Percentiles rank a stretch among this genome's conserved stretches.
These are phyloP conservation scores for Setomelanomma holmii DNA, from an alignment of 2,329 filamentous ascomycete species.

Conservation along the genomic window DNA sequence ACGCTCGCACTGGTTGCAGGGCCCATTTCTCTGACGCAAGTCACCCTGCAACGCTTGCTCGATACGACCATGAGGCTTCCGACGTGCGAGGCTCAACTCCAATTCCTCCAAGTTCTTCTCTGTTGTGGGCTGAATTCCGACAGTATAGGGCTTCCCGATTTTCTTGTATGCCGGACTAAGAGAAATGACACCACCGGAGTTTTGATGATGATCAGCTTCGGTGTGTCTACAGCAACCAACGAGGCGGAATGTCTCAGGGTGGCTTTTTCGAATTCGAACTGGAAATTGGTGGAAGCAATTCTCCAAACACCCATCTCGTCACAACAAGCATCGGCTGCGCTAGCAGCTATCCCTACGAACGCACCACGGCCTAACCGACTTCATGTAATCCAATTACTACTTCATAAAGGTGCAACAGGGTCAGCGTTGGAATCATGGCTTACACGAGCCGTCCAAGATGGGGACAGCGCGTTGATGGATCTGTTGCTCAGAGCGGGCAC, in stretches of 20 bases:
- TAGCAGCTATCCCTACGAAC: slow-evolving; percentile 29
- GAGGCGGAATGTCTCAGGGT: slow-evolving; percentile 39
- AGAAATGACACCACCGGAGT: slow-evolving; percentile 38
- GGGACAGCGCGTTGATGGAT: slow-evolving; percentile 34
- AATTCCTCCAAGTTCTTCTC: slow-evolving; percentile 41
- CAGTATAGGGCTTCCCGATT: slow-evolving; percentile 33
- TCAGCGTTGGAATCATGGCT: slow-evolving; percentile 36
- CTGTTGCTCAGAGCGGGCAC: slow-evolving; percentile 38
- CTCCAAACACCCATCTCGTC: slow-evolving; percentile 31
- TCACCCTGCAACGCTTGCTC: slow-evolving; percentile 37
- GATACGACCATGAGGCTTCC: slow-evolving; percentile 39
- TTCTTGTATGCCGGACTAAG: slow-evolving; percentile 39
- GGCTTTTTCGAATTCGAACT: slow-evolving; percentile 38
- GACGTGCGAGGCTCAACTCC: slow-evolving; percentile 33
- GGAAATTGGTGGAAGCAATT: slow-evolving; percentile 35
- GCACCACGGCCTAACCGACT: slow-evolving; percentile 31
- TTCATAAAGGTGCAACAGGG: slow-evolving; percentile 38
- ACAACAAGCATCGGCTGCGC: slow-evolving; percentile 36
- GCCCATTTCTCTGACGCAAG: slow-evolving; percentile 26
- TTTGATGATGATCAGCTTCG: slow-evolving; percentile 40
- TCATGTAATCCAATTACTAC: slow-evolving; percentile 30
- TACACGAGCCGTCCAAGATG: slow-evolving; percentile 36
- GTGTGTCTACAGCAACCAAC: slow-evolving; percentile 36
- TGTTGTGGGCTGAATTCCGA: slow-evolving; percentile 42
- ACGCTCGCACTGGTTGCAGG: slow-evolving; percentile 39